Evolutionary conservation across 2,329 filamentous ascomycete genomes (phyloP).

Genomic region (Furcasterigmium sp.): DNA sequence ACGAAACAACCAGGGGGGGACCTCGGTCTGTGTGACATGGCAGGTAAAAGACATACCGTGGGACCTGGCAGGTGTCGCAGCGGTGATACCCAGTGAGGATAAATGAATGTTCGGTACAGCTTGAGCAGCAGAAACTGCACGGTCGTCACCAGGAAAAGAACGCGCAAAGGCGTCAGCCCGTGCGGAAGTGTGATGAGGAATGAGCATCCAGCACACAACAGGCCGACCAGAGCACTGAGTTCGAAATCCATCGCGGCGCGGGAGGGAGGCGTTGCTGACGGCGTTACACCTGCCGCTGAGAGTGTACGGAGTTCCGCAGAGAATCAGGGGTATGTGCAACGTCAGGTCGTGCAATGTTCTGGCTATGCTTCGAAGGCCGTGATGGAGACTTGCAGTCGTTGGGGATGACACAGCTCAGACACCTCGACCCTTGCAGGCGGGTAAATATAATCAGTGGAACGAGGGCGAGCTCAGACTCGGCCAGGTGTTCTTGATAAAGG

Average conservation of each 20-base stretch:
- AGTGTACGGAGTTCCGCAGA: not conserved
- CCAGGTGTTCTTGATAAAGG: no score
- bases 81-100: constrained; percentile 35
- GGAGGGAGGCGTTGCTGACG: not conserved
- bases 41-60: constrained; percentile 20
- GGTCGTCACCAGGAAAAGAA: not conserved
- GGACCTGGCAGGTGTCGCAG: constrained; percentile 39
- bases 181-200: not conserved
- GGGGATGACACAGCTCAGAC: no score
- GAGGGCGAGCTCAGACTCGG: not conserved
- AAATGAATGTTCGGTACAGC: constrained; percentile 31
- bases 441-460: not conserved
- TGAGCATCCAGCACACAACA: not conserved
- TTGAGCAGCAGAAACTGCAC: constrained; percentile 15
- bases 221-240: not conserved
- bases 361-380: no score
- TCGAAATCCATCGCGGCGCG: not conserved
- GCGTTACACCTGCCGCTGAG: no score
- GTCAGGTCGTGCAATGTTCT: not conserved
- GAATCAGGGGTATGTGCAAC: no score
- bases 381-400: no score
- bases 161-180: not conserved
- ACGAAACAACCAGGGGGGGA: no score
- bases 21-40: no score
- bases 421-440: not conserved